Evolutionary conservation across 192 early-diverging fungal species (phyloP).

Genomic region (Linnemannia exigua): DNA sequence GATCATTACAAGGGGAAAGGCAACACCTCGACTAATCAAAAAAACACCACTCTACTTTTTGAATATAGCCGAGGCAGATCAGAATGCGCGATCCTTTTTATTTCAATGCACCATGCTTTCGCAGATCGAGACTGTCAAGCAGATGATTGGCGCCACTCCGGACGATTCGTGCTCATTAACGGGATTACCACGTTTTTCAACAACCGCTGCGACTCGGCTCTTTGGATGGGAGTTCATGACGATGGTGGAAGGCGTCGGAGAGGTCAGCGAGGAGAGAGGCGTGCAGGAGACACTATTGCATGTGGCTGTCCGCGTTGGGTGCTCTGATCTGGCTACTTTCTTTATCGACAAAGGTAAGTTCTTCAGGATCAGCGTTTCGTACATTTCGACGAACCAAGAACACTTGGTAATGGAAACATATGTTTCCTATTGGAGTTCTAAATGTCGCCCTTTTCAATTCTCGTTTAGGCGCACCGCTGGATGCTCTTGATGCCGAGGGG

Average conservation of each 20-base stretch:
- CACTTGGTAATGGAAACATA: neutral
- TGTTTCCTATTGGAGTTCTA: neutral
- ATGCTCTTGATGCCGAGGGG: slow-evolving; percentile 56
- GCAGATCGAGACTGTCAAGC: slow-evolving; percentile 54
- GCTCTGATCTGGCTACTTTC: slow-evolving; percentile 40
- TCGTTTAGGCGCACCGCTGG: slow-evolving; percentile 44
- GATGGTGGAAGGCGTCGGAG: slow-evolving; percentile 47
- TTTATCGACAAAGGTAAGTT: slow-evolving; percentile 46
- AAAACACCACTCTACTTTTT: neutral
- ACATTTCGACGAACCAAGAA: no score
- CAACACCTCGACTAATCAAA: neutral
- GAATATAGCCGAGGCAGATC: slow-evolving; percentile 46
- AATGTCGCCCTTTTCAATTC: neutral
- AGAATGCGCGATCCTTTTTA: slow-evolving; percentile 49
- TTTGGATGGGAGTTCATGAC: slow-evolving; percentile 59
- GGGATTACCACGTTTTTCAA: slow-evolving; percentile 43
- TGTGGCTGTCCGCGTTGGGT: slow-evolving; percentile 55
- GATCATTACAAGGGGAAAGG: no score
- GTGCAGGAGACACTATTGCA: slow-evolving; percentile 57
- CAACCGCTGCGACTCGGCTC: slow-evolving; percentile 50
- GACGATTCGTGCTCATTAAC: slow-evolving; percentile 47
- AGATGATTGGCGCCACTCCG: slow-evolving; percentile 40
- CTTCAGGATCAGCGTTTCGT: neutral
- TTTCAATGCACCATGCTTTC: slow-evolving; percentile 54
- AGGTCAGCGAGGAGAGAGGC: slow-evolving; percentile 55